phyloP scores from a whole-genome alignment of 1,284 basidiomycete species.

The Rhodotorula sp. region DNA sequence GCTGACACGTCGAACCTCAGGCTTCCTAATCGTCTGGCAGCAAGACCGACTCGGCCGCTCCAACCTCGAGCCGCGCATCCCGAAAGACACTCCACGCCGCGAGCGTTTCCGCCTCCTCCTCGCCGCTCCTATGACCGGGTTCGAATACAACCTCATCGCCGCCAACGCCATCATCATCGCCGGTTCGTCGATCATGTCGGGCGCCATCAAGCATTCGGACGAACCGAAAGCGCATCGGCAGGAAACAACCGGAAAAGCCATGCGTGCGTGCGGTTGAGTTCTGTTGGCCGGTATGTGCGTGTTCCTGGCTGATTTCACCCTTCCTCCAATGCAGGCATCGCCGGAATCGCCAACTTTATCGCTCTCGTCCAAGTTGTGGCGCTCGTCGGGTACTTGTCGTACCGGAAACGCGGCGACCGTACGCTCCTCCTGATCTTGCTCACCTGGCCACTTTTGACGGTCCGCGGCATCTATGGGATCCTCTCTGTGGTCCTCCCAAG shows the following conservation, averaged over 20 bases:
- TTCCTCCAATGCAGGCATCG: neutral
- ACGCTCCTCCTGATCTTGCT: constrained; percentile 31
- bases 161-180: constrained; percentile 15
- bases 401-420: constrained; percentile 23
- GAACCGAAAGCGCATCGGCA: neutral
- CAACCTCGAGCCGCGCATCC: constrained; percentile 7
- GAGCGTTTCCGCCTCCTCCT: neutral
- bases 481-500: constrained; percentile 21
- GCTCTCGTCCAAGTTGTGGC: constrained; percentile 16
- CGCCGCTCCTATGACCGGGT: neutral
- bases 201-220: neutral
- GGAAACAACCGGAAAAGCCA: neutral
- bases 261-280: too few relatives aligned
- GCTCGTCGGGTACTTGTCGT: constrained; percentile 24
- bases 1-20: too few relatives aligned
- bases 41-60: constrained; percentile 15
- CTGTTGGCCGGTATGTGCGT: too few relatives aligned
- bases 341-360: constrained; percentile 6
- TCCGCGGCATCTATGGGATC: constrained; percentile 40
- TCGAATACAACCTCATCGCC: neutral
- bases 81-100: neutral
- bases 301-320: neutral
- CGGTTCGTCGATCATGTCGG: neutral
- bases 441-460: constrained; percentile 38
- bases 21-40: constrained; percentile 43